phyloP scores from a whole-genome alignment of 2,329 filamentous ascomycete species.

The Cordyceps sp. region DNA sequence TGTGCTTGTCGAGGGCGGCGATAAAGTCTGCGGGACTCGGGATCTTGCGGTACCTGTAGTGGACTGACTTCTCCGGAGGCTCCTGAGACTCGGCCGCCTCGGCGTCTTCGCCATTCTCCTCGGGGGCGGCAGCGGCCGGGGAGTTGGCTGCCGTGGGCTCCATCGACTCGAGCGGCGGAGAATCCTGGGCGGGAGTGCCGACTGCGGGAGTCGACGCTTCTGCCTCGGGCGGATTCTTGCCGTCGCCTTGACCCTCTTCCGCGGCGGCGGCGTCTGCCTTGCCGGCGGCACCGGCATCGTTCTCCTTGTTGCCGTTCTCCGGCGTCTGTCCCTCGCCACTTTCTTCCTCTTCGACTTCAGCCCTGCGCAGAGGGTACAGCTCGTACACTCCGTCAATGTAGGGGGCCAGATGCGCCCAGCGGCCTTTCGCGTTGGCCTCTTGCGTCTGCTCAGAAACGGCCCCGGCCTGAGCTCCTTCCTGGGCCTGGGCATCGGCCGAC shows the following conservation, averaged over 20 bases:
- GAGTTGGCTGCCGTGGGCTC: conserved; percentile 20
- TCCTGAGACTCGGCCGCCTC: conserved; percentile 20
- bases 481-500: no score
- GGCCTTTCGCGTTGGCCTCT: no score
- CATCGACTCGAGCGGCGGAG: conserved; percentile 20
- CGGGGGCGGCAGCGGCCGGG: conserved; percentile 18
- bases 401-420: not conserved
- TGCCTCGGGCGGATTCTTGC: conserved; percentile 14
- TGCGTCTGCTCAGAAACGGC: no score
- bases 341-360: not conserved
- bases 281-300: no score
- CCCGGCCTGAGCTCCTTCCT: no score
- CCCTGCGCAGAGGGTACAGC: not conserved
- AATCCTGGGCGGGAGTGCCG: conserved; percentile 21
- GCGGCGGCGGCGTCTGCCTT: no score
- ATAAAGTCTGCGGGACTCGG: conserved; percentile 32
- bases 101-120: conserved; percentile 11
- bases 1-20: conserved; percentile 29
- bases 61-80: conserved; percentile 10
- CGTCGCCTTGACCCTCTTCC: conserved; percentile 10
- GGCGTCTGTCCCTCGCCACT: conserved; percentile 3
- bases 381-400: not conserved
- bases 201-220: conserved; percentile 19
- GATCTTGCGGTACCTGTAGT: conserved; percentile 31
- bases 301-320: conserved; percentile 6